A percentile compares a stretch with the other conserved stretches of the same genome.
These are phyloP conservation scores for Dryadomyces sulphureus DNA, from an alignment of 2,329 filamentous ascomycete genomes.

Conservation along the genomic window DNA sequence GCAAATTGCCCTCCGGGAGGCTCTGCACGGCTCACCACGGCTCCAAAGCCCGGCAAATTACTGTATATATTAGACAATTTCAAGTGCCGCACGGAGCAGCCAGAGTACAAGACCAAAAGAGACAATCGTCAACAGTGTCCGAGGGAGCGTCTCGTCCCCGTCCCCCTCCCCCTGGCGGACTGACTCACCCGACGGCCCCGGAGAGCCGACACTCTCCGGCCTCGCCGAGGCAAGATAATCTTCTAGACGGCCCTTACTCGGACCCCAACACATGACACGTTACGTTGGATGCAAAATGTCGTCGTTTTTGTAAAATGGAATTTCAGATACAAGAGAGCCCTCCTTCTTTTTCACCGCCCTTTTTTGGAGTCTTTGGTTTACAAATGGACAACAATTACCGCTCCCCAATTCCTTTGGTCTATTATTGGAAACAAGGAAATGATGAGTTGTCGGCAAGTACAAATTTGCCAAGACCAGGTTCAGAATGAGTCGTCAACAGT, in stretches of 20 bases:
- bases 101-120: not conserved
- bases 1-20: not conserved
- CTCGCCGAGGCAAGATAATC: too few species aligned
- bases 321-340: not conserved
- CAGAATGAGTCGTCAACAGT: not conserved
- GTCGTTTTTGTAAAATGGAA: not conserved
- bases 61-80: not conserved
- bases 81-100: not conserved
- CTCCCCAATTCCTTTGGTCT: not conserved
- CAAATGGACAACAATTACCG: not conserved
- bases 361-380: not conserved
- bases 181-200: too few species aligned
- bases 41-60: not conserved
- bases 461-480: not conserved
- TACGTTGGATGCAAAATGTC: too few species aligned
- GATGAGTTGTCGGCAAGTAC: not conserved
- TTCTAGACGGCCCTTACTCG: too few species aligned
- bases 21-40: not conserved
- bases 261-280: too few species aligned
- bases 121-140: not conserved
- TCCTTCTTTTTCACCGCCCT: not conserved
- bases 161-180: too few species aligned
- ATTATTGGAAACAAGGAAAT: not conserved
- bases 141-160: too few species aligned
- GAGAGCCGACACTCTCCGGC: too few species aligned